These are phyloP conservation scores for Nicotiana undulata DNA, from an alignment of 257 asterid species.

Conservation along the genomic window DNA sequence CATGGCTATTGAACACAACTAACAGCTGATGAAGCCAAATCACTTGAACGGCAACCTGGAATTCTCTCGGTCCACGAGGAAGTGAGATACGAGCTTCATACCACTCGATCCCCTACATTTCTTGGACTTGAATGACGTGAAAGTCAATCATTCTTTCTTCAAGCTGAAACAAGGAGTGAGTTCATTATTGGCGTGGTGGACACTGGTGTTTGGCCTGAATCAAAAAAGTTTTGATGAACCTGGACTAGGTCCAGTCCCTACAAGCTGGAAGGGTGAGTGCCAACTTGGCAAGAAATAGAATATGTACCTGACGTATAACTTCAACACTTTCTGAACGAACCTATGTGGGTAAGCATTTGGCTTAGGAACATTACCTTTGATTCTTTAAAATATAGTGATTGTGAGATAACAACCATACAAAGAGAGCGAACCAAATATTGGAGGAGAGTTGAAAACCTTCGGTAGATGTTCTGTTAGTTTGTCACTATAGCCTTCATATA, in stretches of 20 bases:
- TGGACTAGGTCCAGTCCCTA: conserved; percentile 54
- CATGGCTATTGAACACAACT: conserved; percentile 57
- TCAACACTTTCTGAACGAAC: too few species aligned
- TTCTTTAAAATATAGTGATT: too few species aligned
- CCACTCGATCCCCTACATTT: conserved; percentile 71
- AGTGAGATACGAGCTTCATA: conserved; percentile 41
- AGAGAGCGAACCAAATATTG: too few species aligned
- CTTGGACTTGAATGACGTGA: conserved; percentile 43
- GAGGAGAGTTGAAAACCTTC: too few species aligned
- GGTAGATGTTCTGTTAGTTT: too few species aligned
- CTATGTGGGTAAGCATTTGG: too few species aligned
- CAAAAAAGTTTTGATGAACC: conserved; percentile 42
- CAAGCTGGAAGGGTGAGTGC: conserved; percentile 65
- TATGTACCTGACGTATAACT: too few species aligned
- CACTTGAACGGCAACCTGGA: conserved; percentile 38
- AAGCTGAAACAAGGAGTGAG: conserved; percentile 28
- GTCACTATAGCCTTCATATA: too few species aligned
- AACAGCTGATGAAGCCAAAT: conserved; percentile 40
- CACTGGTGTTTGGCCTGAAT: conserved; percentile 75
- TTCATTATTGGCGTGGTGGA: conserved; percentile 56
- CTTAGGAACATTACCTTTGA: too few species aligned
- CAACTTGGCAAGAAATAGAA: conserved; percentile 33
- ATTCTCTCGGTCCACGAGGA: conserved; percentile 49
- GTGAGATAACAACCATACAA: too few species aligned
- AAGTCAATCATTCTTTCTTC: conserved; percentile 17